Evolutionary conservation across 2,329 filamentous ascomycete species (phyloP).

Genomic region (Pestalotiopsis sp.): DNA sequence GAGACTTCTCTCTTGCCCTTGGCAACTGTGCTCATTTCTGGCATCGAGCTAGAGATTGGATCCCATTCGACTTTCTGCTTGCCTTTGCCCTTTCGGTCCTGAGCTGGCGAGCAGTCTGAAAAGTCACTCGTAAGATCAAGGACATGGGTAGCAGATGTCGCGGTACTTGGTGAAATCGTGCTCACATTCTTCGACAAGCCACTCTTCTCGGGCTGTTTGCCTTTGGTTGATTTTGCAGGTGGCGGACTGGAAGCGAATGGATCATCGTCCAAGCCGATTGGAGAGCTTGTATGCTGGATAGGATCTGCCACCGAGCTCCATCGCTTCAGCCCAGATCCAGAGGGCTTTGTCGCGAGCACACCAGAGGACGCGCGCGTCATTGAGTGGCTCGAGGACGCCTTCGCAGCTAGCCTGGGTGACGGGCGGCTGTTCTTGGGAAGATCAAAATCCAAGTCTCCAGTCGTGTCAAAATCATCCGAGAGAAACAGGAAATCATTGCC

Average conservation of each 20-base stretch:
- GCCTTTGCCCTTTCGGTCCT: not conserved
- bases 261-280: conserved; percentile 16
- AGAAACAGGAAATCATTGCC: conserved; percentile 34
- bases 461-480: conserved; percentile 46
- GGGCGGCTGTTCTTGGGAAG: conserved; percentile 22
- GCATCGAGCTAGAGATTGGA: conserved; percentile 57
- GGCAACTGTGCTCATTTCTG: conserved; percentile 35
- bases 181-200: not conserved
- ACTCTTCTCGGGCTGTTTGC: not conserved
- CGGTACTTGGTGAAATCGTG: not conserved
- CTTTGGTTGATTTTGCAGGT: conserved; percentile 18
- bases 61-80: conserved; percentile 39
- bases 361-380: conserved; percentile 21
- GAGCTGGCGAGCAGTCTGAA: conserved; percentile 14
- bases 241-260: conserved; percentile 24
- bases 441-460: conserved; percentile 37
- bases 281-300: conserved; percentile 32
- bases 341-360: conserved; percentile 12
- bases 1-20: conserved; percentile 15
- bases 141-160: conserved; percentile 10
- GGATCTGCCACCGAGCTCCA: conserved; percentile 27
- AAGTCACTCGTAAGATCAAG: conserved; percentile 33
- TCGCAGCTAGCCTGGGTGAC: conserved; percentile 14
- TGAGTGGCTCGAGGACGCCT: conserved; percentile 9
- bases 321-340: conserved; percentile 17